Conservation (phyloP, 176 grass and related monocot species). For the Juncus inflexus region DNA sequence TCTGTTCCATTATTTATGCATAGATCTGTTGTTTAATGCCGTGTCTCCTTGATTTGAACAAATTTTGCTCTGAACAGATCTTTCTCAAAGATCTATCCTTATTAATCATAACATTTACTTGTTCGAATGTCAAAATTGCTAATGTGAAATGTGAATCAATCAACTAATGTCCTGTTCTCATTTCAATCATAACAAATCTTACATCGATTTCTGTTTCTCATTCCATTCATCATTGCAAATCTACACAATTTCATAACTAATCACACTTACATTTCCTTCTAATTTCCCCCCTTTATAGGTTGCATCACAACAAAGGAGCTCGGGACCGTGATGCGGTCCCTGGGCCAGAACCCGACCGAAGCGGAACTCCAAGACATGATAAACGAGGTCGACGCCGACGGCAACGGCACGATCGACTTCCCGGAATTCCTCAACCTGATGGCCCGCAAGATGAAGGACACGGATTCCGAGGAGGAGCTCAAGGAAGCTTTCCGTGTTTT, state of each 20-base stretch:
- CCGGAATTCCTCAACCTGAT: constrained; percentile 34
- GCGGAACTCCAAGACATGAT: constrained; percentile 40
- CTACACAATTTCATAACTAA: neutral
- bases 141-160: neutral
- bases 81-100: neutral
- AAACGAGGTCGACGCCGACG: constrained; percentile 33
- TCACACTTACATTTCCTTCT: neutral
- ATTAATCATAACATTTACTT: no score
- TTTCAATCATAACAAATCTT: neutral
- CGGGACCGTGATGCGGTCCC: constrained; percentile 34
- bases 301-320: constrained; percentile 41
- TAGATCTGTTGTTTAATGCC: constrained; percentile 10
- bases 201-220: neutral
- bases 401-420: constrained; percentile 33
- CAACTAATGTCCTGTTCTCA: neutral
- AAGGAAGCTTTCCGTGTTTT: constrained; percentile 43
- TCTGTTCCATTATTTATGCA: constrained; percentile 4
- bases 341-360: constrained; percentile 34
- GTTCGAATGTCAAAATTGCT: neutral
- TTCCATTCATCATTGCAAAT: no score
- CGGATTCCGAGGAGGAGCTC: constrained; percentile 34
- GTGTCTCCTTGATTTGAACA: neutral
- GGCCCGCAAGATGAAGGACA: constrained; percentile 41
- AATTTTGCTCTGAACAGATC: neutral
- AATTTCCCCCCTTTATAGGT: neutral